Evolutionary conservation across 768 basidiomycete genomes (phyloP), one percentile per base, ranked within the genome.

Genomic region (Boletus patriciae): DNA sequence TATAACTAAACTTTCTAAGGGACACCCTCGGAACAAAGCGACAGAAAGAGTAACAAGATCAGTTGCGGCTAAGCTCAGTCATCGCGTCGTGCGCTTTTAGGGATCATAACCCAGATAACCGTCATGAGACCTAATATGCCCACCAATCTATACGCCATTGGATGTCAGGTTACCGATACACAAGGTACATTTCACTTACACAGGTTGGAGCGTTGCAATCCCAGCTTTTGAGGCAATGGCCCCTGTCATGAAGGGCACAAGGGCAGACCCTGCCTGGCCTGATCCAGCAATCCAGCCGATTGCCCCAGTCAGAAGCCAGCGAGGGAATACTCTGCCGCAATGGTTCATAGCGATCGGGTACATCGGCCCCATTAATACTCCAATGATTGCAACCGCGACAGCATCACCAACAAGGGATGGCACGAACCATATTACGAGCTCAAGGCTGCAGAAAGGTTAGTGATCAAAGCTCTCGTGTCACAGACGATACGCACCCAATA

Each of bases 321-420:
- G 67, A 45, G 75, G 74, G 18, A 77, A 65, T 33, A 75, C 58
- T 27, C 68, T 74, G 13, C 62, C 66, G 3, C 74, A 66, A 41
- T 78, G 72, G 19, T 69, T 70, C 50, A 74, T 66, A 16, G 73
- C 56, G 43, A 88, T 81, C 2, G 87, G 87, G 65, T 86, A 90
- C 74, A 90, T 82, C 3, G 88, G 88, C 1, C 88, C 90, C n/a
- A 92, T 75, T 23, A 90, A 70, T 10, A 90, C 46, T 18, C 89
- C 90, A 16, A 89, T 72, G 45, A 89, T 61, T 3, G 86, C 79
- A 23, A 89, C 78, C 0, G 85, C 82, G 4, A 90, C 76, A 3
- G 82, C 88, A 61, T 82, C 78, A 3, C 81, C 86, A 10, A 88
- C 74, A 16, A 90, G 74, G 6, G 83, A 85, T 23, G 85, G 85